phyloP scores from a whole-genome alignment of 1,284 basidiomycete genomes.

The Rhodotorula sp. region DNA sequence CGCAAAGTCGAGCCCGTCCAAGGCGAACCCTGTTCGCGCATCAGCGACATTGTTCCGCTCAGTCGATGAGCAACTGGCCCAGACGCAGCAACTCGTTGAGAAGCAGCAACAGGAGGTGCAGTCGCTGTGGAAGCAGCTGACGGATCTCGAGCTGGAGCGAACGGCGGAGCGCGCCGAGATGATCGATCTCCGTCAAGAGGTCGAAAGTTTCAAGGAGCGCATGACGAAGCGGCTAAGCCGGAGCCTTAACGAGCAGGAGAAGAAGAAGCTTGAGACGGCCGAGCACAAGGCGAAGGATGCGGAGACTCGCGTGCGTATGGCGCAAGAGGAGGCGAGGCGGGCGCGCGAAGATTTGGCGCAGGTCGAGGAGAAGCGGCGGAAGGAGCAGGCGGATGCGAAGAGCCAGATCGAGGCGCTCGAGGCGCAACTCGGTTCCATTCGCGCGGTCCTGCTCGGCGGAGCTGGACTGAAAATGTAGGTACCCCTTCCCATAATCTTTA shows the following conservation, averaged over 20 bases:
- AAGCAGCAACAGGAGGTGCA: slow-evolving; percentile 30
- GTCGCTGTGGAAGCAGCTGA: slow-evolving; percentile 25
- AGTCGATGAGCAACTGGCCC: slow-evolving; percentile 12
- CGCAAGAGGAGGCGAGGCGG: background rate
- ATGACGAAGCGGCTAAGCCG: background rate
- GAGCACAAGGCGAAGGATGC: background rate
- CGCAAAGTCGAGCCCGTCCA: background rate
- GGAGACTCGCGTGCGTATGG: background rate
- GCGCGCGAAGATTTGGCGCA: background rate
- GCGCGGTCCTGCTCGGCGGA: slow-evolving; percentile 17
- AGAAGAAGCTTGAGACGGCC: background rate
- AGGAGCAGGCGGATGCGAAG: slow-evolving; percentile 8
- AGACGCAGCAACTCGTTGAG: slow-evolving; percentile 12
- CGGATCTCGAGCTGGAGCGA: slow-evolving; percentile 27
- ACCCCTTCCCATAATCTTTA: background rate
- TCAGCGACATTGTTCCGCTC: slow-evolving; percentile 12
- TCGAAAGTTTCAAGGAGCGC: slow-evolving; percentile 19
- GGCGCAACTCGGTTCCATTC: slow-evolving; percentile 15
- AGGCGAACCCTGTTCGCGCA: background rate
- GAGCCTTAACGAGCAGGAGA: slow-evolving; percentile 1
- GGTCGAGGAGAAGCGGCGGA: slow-evolving; percentile 1
- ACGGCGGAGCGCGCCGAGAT: slow-evolving; percentile 24
- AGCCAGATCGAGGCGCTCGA: slow-evolving; percentile 19
- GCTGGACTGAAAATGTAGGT: slow-evolving; percentile 7
- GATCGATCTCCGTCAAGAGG: slow-evolving; percentile 16